Percentiles rank a stretch among this genome's conserved stretches.
Conservation (phyloP, 306 rosid species). For the Rosa lucieae region DNA sequence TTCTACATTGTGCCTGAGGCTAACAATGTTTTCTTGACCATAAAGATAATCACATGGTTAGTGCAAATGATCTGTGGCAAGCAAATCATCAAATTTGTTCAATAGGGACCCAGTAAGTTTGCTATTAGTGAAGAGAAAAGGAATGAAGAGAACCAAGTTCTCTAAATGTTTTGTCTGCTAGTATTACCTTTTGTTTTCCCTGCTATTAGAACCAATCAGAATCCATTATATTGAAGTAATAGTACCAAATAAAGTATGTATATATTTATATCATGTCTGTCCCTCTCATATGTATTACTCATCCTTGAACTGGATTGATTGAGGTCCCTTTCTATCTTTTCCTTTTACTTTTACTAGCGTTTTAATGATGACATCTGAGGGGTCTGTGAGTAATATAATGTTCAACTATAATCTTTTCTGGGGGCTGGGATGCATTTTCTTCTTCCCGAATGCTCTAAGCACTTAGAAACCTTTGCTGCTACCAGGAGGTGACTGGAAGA, state of each 20-base stretch:
- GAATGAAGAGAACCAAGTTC: not conserved
- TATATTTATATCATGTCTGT: not conserved
- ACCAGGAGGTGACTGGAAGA: not conserved
- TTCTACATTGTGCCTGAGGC: not conserved
- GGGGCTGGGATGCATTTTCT: not conserved
- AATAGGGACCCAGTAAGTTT: not conserved
- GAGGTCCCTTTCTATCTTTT: not conserved
- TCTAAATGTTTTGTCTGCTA: not conserved
- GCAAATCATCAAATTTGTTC: not conserved
- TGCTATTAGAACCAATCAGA: not conserved
- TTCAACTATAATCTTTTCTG: no score
- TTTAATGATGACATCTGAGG: not conserved
- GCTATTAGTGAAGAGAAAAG: not conserved
- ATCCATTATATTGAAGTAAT: not conserved
- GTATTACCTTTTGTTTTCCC: not conserved
- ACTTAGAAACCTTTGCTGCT: not conserved
- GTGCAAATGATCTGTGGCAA: not conserved
- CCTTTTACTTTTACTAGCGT: not conserved
- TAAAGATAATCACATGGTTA: not conserved
- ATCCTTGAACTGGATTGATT: not conserved
- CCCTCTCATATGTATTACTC: not conserved
- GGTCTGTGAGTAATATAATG: not conserved
- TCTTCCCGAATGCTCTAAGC: not conserved
- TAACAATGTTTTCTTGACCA: not conserved
- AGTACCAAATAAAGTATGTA: not conserved